Evolutionary conservation across 2,329 filamentous ascomycete species (phyloP), one percentile per base, ranked within the genome.

Genomic region (Cladosporium sp.): DNA sequence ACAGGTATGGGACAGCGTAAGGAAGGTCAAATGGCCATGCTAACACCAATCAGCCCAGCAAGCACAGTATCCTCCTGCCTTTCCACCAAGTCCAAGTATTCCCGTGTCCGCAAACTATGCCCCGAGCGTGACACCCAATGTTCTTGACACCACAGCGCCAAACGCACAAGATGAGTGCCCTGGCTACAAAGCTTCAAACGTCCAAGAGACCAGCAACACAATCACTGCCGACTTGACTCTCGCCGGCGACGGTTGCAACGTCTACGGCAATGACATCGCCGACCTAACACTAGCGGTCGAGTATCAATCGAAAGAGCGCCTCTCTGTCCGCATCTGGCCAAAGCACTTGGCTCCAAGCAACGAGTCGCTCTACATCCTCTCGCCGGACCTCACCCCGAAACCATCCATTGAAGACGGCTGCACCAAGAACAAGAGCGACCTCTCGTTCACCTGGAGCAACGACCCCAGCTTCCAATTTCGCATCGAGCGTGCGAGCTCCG

Each of bases 101-200:
- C 59, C 60, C 10, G 57, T 55, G 4, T 56, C 55, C 9, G 53
- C 54, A 48, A 61, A 59, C 41, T 61, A 61, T 43, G 62, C 63
- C 9, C 63, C 62, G 6, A 58, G 53, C 41, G 57, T 64, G 16
- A 61, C 59, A 16, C 62, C 63, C 1, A 64, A 59, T 45, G 53
- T 64, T 28, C 35, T 59, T 9, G 61, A 65, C 32, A n/a, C 49
- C 6, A 58, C 56, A 6, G 63, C 63, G 16, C 61, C 61, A 0
- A 56, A 65, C 46, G 58, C 63, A n/a, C 63, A 64, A 49, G 45
- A 42, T 9, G 53, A 56, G 3, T 68, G 64, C 18, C 60, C 65
- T 2, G 65, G 65, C 19, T 68, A 67, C 53, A 59, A 48, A 35
- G 63, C 65, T n/a, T 61, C 56, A 19, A 63, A 64, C 49, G 58